These are phyloP conservation scores for Myrica gale DNA, from an alignment of 306 rosid species.

Conservation along the genomic window DNA sequence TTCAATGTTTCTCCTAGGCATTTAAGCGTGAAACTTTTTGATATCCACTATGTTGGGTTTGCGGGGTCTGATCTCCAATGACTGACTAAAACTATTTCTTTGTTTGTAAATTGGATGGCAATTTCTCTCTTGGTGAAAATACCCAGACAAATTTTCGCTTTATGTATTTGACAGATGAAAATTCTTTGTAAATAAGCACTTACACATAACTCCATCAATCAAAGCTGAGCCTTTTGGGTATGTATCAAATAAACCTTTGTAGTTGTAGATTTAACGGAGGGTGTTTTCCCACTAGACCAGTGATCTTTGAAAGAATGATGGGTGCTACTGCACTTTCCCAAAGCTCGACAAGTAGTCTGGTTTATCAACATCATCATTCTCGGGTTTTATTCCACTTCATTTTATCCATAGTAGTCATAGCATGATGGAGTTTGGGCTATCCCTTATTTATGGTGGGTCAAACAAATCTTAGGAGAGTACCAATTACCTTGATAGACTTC, in stretches of 20 bases:
- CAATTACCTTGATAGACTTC: no score
- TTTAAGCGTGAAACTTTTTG: not conserved
- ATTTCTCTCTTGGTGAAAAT: not conserved
- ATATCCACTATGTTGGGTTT: not conserved
- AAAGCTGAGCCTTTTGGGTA: not conserved
- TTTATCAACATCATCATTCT: no score
- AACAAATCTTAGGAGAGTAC: no score
- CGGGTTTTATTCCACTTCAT: no score
- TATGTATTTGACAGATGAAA: not conserved
- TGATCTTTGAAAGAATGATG: not conserved
- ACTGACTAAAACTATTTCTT: not conserved
- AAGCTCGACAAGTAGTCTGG: no score
- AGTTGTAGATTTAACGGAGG: not conserved
- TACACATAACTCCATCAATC: not conserved
- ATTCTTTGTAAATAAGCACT: not conserved
- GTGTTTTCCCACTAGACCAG: not conserved
- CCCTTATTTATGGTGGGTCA: no score
- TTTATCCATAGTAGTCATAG: no score
- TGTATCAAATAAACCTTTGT: not conserved
- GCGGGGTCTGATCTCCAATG: not conserved
- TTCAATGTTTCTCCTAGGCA: not conserved
- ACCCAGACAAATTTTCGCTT: not conserved
- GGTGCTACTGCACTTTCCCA: no score
- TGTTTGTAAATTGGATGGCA: not conserved
- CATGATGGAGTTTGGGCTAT: no score